phyloP scores from a whole-genome alignment of 768 basidiomycete genomes.

The Lactarius sanguifluus region DNA sequence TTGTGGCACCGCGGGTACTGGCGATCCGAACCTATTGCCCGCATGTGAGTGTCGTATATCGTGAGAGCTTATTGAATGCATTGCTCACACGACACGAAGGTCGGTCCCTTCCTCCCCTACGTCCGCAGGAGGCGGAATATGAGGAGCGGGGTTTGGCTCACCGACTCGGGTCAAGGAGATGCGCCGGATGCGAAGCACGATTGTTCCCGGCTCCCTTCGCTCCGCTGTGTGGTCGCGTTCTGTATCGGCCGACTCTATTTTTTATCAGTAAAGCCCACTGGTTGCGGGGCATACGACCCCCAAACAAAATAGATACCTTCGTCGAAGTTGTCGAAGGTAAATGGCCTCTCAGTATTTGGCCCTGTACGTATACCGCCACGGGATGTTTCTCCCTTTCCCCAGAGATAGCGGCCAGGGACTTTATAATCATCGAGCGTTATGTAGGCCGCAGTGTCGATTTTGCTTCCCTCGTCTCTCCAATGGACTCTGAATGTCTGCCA shows the following conservation, averaged over 20 bases:
- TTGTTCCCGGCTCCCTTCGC: slow-evolving; percentile 12
- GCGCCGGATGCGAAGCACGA: slow-evolving; percentile 16
- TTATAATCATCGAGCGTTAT: slow-evolving; percentile 60
- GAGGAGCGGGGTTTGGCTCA: neutral
- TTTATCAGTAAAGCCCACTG: neutral
- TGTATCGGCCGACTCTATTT: slow-evolving; percentile 7
- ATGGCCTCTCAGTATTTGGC: slow-evolving; percentile 53
- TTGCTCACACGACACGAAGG: slow-evolving; percentile 10
- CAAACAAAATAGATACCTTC: slow-evolving; percentile 38
- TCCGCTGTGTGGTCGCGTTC: neutral
- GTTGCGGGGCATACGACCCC: neutral
- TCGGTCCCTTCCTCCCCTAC: neutral
- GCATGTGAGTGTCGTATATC: slow-evolving; percentile 41
- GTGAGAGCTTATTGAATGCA: neutral
- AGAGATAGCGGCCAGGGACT: slow-evolving; percentile 62
- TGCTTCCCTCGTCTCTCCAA: slow-evolving; percentile 62
- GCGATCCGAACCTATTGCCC: slow-evolving; percentile 44
- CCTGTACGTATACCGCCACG: slow-evolving; percentile 56
- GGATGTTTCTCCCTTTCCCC: slow-evolving; percentile 54
- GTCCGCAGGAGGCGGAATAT: neutral
- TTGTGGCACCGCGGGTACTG: slow-evolving; percentile 36
- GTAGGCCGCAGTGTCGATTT: slow-evolving; percentile 54
- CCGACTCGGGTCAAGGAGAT: neutral
- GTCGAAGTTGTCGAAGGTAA: slow-evolving; percentile 51
- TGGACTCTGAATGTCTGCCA: slow-evolving; percentile 56